Conservation (phyloP, 257 asterid species). For the Penstemon davidsonii region DNA sequence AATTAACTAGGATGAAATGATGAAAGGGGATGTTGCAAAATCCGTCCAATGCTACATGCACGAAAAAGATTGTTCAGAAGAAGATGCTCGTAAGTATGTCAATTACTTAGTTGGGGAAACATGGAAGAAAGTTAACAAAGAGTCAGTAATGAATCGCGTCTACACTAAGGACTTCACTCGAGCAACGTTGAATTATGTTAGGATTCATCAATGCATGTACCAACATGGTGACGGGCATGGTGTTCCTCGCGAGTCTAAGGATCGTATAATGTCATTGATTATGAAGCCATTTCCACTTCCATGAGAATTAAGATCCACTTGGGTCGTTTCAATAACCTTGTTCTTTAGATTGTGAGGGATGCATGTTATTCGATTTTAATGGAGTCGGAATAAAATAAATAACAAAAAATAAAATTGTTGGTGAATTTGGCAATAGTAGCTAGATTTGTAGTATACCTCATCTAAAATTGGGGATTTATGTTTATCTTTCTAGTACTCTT, state of each 20-base stretch:
- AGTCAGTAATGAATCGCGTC: constrained; percentile 33
- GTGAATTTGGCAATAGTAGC: too few relatives aligned
- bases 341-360: too few relatives aligned
- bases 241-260: constrained; percentile 20
- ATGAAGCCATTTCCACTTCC: too few relatives aligned
- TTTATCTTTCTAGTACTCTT: too few relatives aligned
- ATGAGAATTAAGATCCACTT: too few relatives aligned
- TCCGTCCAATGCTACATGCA: constrained; percentile 50
- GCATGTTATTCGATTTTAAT: too few relatives aligned
- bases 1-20: constrained; percentile 42
- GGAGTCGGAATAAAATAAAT: too few relatives aligned
- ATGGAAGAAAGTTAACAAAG: constrained; percentile 44
- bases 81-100: constrained; percentile 40
- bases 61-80: constrained; percentile 42
- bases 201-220: constrained; percentile 43
- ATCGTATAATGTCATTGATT: too few relatives aligned
- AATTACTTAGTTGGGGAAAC: constrained; percentile 26
- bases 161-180: constrained; percentile 17
- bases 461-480: too few relatives aligned
- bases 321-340: too few relatives aligned
- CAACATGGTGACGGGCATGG: constrained; percentile 57
- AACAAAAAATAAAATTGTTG: too few relatives aligned
- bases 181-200: constrained; percentile 43
- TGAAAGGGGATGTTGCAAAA: constrained; percentile 51
- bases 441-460: too few relatives aligned